Conservation (phyloP, 768 basidiomycete genomes). For the Russula foetens region DNA sequence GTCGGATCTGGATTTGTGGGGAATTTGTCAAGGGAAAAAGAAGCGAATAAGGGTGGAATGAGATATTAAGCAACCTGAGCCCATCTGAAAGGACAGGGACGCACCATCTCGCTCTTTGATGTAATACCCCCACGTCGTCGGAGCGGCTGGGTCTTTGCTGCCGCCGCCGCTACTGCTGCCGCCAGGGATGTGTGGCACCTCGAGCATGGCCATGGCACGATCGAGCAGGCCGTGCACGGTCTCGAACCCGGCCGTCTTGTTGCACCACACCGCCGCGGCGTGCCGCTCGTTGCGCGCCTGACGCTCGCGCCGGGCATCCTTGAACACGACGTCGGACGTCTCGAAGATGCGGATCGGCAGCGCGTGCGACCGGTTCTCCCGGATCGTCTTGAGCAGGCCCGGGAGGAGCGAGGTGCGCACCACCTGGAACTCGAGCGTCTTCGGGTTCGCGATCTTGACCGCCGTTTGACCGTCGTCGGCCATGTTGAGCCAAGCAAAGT, state of each 20-base stretch:
- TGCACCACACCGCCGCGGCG: slow-evolving; percentile 91
- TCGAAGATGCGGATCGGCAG: slow-evolving; percentile 94
- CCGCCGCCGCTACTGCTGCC: slow-evolving; percentile 51
- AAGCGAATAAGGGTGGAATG: neutral
- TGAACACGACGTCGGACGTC: slow-evolving; percentile 86
- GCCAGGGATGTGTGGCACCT: slow-evolving; percentile 70
- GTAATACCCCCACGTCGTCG: slow-evolving; percentile 72
- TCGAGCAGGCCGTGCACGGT: slow-evolving; percentile 92
- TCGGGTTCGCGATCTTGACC: slow-evolving; percentile 93
- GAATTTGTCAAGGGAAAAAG: neutral
- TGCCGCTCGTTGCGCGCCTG: slow-evolving; percentile 84
- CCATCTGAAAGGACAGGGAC: neutral
- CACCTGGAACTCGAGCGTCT: slow-evolving; percentile 96
- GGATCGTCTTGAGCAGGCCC: slow-evolving; percentile 91
- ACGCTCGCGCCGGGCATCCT: slow-evolving; percentile 69
- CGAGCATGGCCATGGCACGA: slow-evolving; percentile 92
- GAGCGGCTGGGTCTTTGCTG: slow-evolving; percentile 44
- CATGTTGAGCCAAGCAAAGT: slow-evolving; percentile 90
- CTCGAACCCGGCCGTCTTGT: slow-evolving; percentile 95
- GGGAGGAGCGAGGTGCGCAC: slow-evolving; percentile 94
- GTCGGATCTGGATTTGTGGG: slow-evolving; percentile 54
- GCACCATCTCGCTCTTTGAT: slow-evolving; percentile 78
- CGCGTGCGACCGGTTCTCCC: slow-evolving; percentile 91
- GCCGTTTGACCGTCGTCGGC: slow-evolving; percentile 73
- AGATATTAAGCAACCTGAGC: no score